Conservation (phyloP, 768 basidiomycete species). For the Neoboletus magnificus region DNA sequence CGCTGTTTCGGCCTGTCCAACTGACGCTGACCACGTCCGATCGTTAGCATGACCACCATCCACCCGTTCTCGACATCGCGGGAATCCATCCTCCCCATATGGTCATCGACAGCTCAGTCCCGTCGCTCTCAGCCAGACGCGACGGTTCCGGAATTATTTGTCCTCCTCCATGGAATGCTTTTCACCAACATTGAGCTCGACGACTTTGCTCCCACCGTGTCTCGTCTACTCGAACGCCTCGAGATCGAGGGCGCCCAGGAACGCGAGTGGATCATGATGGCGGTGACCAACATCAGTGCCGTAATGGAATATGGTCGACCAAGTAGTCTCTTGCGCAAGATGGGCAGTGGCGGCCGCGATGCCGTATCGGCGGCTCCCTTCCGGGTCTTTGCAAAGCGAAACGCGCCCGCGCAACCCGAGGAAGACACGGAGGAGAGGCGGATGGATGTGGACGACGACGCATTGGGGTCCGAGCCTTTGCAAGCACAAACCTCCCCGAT, state of each 20-base stretch:
- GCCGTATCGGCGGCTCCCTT: slow-evolving; percentile 34
- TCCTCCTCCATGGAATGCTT: slow-evolving; percentile 93
- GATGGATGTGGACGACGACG: slow-evolving; percentile 66
- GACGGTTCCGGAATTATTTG: slow-evolving; percentile 72
- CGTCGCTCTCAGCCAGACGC: slow-evolving; percentile 77
- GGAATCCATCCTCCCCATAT: slow-evolving; percentile 86
- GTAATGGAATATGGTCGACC: slow-evolving; percentile 86
- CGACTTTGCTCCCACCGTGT: slow-evolving; percentile 78
- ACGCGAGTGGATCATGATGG: slow-evolving; percentile 98
- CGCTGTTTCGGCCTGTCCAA: neutral
- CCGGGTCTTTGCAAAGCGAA: slow-evolving; percentile 53
- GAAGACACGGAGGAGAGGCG: slow-evolving; percentile 45
- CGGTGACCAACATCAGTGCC: slow-evolving; percentile 72
- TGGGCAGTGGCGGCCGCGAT: slow-evolving; percentile 47
- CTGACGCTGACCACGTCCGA: slow-evolving; percentile 4
- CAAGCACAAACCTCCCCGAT: slow-evolving; percentile 24
- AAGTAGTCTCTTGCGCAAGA: slow-evolving; percentile 63
- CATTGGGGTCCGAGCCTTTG: slow-evolving; percentile 17
- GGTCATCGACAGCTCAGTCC: slow-evolving; percentile 63
- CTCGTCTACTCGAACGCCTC: slow-evolving; percentile 83
- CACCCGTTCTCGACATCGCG: slow-evolving; percentile 87
- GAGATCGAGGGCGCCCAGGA: slow-evolving; percentile 77
- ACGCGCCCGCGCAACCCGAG: slow-evolving; percentile 26
- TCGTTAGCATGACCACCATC: slow-evolving; percentile 77
- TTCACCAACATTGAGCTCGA: slow-evolving; percentile 95